A percentile compares a stretch with the other conserved stretches of the same genome.
Evolutionary conservation across 192 early-diverging fungal species (phyloP).

Genomic region (Coemansia sp.): DNA sequence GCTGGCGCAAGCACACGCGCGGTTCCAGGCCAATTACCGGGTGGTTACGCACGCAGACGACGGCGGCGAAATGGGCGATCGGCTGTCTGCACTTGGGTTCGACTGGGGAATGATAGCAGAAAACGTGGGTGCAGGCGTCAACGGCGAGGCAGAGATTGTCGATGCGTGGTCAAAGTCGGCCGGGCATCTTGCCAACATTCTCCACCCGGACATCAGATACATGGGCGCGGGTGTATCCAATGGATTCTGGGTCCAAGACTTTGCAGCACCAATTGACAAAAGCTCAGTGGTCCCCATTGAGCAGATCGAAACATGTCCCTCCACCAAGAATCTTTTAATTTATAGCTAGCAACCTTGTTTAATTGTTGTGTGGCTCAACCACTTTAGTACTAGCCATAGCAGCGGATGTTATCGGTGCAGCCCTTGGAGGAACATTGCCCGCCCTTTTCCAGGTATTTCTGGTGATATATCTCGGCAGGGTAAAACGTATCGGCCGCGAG

Average conservation of each 20-base stretch:
- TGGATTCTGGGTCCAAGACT: slow-evolving; percentile 48
- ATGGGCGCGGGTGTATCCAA: slow-evolving; percentile 31
- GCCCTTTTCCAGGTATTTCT: slow-evolving; percentile 66
- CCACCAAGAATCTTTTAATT: slow-evolving; percentile 2
- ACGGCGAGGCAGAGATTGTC: slow-evolving; percentile 22
- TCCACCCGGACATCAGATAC: slow-evolving; percentile 31
- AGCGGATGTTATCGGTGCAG: slow-evolving; percentile 43
- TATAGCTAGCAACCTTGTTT: slow-evolving; percentile 2
- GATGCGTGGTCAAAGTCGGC: slow-evolving; percentile 33
- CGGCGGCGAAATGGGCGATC: slow-evolving; percentile 26
- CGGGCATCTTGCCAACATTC: slow-evolving; percentile 31
- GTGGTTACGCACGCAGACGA: slow-evolving; percentile 36
- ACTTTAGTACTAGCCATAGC: slow-evolving; percentile 28
- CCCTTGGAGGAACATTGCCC: slow-evolving; percentile 52
- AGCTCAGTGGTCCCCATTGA: background rate
- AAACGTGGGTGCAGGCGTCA: slow-evolving; percentile 40
- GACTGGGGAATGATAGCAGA: slow-evolving; percentile 27
- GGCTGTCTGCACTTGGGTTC: slow-evolving; percentile 21
- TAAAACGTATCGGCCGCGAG: slow-evolving; percentile 66
- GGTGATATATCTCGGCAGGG: slow-evolving; percentile 79
- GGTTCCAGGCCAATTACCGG: slow-evolving; percentile 21
- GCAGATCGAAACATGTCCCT: slow-evolving; percentile 23
- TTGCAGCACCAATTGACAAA: slow-evolving; percentile 24
- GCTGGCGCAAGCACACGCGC: slow-evolving; percentile 25
- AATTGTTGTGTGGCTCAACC: background rate